phyloP scores from a whole-genome alignment of 225 moss, liverwort and hornwort species.

The Sphagnum tenellum region DNA sequence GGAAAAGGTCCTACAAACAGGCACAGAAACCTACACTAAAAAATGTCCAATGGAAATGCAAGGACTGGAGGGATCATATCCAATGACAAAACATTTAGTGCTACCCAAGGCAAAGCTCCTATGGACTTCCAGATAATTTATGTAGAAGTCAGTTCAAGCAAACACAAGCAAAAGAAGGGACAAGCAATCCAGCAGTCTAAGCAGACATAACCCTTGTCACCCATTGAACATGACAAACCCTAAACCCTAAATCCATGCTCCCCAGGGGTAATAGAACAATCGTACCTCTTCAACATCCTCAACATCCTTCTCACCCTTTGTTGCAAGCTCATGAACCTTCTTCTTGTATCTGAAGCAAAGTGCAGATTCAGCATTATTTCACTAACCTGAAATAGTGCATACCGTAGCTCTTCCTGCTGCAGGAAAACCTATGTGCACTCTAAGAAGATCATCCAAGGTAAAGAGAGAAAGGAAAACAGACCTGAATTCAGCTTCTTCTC shows the following conservation, averaged over 20 bases:
- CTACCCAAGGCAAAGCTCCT: too few species aligned
- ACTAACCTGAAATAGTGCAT: slow-evolving; percentile 11
- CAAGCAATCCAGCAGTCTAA: background rate
- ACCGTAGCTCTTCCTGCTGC: slow-evolving; percentile 9
- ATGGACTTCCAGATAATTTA: background rate
- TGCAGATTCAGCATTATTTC: background rate
- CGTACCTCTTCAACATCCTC: slow-evolving; percentile 22
- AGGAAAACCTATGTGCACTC: slow-evolving; percentile 7
- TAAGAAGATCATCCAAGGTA: background rate
- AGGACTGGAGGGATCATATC: slow-evolving; percentile 21
- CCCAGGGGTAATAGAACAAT: background rate
- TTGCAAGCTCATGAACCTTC: slow-evolving; percentile 33
- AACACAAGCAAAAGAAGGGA: slow-evolving; percentile 1
- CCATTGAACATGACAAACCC: too few species aligned
- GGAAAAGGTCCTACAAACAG: too few species aligned
- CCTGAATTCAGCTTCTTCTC: slow-evolving; percentile 29
- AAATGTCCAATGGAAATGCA: background rate
- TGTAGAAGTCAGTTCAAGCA: slow-evolving; percentile 10
- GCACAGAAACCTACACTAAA: too few species aligned
- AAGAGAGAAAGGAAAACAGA: background rate
- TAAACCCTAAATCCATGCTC: too few species aligned
- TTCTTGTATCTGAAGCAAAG: slow-evolving; percentile 16
- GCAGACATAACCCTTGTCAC: too few species aligned
- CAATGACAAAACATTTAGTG: background rate
- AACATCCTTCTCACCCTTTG: slow-evolving; percentile 22